These are phyloP conservation scores for Fraxinus albicans DNA, from an alignment of 305 asterid genomes.

Conservation along the genomic window DNA sequence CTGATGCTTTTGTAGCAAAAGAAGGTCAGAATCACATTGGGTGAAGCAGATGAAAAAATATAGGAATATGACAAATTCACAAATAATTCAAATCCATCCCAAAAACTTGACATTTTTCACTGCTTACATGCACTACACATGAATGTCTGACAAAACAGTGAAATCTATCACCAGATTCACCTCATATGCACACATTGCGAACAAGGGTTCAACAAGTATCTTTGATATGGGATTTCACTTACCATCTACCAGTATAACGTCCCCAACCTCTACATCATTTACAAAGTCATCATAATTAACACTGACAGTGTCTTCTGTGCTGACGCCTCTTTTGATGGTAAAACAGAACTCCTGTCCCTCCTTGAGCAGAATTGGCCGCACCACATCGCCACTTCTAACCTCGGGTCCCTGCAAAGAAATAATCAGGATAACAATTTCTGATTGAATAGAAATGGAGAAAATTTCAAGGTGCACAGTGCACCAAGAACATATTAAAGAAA, in stretches of 20 bases:
- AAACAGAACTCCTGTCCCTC: constrained; percentile 95
- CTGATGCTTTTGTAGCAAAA: not conserved
- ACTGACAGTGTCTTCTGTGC: constrained; percentile 84
- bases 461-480: not conserved
- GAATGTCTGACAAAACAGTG: not conserved
- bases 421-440: constrained; percentile 1
- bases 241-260: constrained; percentile 88
- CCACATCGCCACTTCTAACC: constrained; percentile 97
- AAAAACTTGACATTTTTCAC: not conserved
- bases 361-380: constrained; percentile 69
- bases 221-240: constrained; percentile 26
- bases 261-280: constrained; percentile 86
- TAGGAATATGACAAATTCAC: not conserved
- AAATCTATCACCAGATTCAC: not conserved
- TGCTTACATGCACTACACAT: not conserved
- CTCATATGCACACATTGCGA: constrained; percentile 8
- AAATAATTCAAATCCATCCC: not conserved
- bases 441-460: constrained; percentile 2
- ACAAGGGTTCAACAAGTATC: constrained; percentile 9
- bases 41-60: not conserved
- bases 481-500: not conserved
- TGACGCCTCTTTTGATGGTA: constrained; percentile 81
- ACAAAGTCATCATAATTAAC: constrained; percentile 94
- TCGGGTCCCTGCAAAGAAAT: constrained; percentile 79
- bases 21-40: not conserved